These are phyloP conservation scores for Viridothelium virens DNA, from an alignment of 495 filamentous ascomycete species.

Conservation along the genomic window DNA sequence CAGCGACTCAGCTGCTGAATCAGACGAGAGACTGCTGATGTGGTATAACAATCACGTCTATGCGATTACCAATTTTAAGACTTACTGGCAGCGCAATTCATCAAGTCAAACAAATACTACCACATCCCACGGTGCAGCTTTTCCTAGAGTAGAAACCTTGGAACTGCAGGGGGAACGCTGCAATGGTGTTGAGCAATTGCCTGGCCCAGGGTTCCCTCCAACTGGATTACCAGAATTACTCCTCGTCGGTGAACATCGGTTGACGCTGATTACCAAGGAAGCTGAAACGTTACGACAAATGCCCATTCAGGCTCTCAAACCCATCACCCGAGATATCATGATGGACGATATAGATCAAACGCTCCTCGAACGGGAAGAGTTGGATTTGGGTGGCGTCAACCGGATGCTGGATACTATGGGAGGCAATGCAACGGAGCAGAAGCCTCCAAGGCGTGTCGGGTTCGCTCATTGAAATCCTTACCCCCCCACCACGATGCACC, in stretches of 20 bases:
- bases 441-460: slow-evolving; percentile 28
- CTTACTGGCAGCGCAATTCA: slow-evolving; percentile 33
- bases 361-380: slow-evolving; percentile 31
- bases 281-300: slow-evolving; percentile 7
- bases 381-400: slow-evolving; percentile 37
- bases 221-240: slow-evolving; percentile 23
- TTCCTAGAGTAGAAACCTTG: background rate
- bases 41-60: slow-evolving; percentile 36
- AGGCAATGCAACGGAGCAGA: slow-evolving; percentile 17
- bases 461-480: slow-evolving; percentile 26
- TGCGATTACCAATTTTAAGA: slow-evolving; percentile 31
- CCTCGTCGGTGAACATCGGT: slow-evolving; percentile 31
- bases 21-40: slow-evolving; percentile 36
- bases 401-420: slow-evolving; percentile 34
- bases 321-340: slow-evolving; percentile 10
- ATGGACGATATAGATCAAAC: slow-evolving; percentile 26
- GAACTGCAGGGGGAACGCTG: slow-evolving; percentile 11
- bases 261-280: slow-evolving; percentile 29
- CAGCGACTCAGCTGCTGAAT: slow-evolving; percentile 19
- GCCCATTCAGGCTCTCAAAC: slow-evolving; percentile 9
- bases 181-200: slow-evolving; percentile 9
- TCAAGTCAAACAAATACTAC: slow-evolving; percentile 16
- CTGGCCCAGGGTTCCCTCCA: slow-evolving; percentile 25
- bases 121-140: slow-evolving; percentile 30
- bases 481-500: background rate